These are phyloP conservation scores for Apiospora hydei DNA, from an alignment of 2,329 filamentous ascomycete species.

Conservation along the genomic window DNA sequence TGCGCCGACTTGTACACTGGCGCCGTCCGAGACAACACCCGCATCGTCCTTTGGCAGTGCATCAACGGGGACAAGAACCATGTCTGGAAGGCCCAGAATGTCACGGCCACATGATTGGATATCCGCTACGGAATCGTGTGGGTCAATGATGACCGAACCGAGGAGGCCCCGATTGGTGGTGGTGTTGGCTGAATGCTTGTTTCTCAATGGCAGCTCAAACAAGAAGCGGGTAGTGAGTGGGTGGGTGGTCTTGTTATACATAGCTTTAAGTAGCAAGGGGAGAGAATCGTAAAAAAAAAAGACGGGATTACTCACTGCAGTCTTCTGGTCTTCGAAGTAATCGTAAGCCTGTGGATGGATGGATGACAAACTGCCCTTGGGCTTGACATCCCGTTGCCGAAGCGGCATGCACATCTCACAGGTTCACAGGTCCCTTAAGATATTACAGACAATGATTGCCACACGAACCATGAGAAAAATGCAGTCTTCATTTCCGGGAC, in stretches of 20 bases:
- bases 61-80: slow-evolving; percentile 29
- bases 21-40: slow-evolving; percentile 26
- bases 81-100: slow-evolving; percentile 23
- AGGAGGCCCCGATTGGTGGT: background rate
- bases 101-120: background rate
- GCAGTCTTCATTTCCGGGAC: slow-evolving; percentile 3
- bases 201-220: background rate
- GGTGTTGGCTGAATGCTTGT: background rate
- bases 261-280: background rate
- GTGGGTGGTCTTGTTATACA: background rate
- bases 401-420: background rate
- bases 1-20: slow-evolving; percentile 28
- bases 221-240: background rate
- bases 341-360: no score
- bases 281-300: no score
- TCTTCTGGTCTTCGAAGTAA: no score
- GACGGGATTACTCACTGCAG: no score
- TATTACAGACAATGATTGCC: background rate
- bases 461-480: background rate
- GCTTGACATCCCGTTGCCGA: no score
- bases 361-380: no score
- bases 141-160: background rate
- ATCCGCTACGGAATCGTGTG: background rate
- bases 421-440: background rate
- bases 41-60: slow-evolving; percentile 28